These are phyloP conservation scores for Geranomyces michiganensis DNA, from an alignment of 192 early-diverging fungal genomes.

Conservation along the genomic window DNA sequence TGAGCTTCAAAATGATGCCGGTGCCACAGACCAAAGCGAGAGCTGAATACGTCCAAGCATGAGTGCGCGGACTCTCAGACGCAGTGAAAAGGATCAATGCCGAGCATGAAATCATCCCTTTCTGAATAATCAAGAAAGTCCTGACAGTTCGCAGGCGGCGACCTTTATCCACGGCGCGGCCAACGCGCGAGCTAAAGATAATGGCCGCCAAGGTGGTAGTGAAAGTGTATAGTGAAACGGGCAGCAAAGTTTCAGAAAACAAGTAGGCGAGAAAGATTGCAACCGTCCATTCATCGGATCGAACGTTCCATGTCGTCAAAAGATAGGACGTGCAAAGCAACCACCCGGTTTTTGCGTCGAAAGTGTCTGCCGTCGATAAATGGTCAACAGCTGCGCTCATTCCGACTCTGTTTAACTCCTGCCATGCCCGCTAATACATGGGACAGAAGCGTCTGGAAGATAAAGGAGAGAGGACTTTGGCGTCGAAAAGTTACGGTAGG, in stretches of 20 bases:
- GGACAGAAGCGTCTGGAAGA: too few relatives aligned
- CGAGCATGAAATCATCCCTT: slow-evolving; percentile 39
- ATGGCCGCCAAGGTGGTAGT: slow-evolving; percentile 39
- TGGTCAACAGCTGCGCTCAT: too few relatives aligned
- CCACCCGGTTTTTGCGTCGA: too few relatives aligned
- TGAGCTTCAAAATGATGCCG: slow-evolving; percentile 38
- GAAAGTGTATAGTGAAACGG: slow-evolving; percentile 43
- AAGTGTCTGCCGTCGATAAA: too few relatives aligned
- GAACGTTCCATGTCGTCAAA: slow-evolving; percentile 47
- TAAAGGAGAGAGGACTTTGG: too few relatives aligned
- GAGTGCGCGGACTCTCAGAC: neutral
- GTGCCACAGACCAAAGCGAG: slow-evolving; percentile 18
- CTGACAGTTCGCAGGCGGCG: slow-evolving; percentile 24
- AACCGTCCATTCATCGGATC: slow-evolving; percentile 48
- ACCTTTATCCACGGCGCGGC: slow-evolving; percentile 30
- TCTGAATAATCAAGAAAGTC: slow-evolving; percentile 40
- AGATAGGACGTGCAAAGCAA: slow-evolving; percentile 29
- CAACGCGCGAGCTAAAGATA: slow-evolving; percentile 34
- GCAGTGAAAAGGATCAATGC: slow-evolving; percentile 35
- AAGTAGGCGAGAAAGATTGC: slow-evolving; percentile 44
- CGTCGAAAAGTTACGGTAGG: too few relatives aligned
- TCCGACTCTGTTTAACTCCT: too few relatives aligned
- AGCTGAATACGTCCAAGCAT: slow-evolving; percentile 14
- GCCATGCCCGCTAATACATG: too few relatives aligned
- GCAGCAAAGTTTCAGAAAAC: slow-evolving; percentile 41